A percentile compares a stretch with the other conserved stretches of the same genome.
Evolutionary conservation across 495 filamentous ascomycete genomes (phyloP).

Genomic region (Xylaria scruposa): DNA sequence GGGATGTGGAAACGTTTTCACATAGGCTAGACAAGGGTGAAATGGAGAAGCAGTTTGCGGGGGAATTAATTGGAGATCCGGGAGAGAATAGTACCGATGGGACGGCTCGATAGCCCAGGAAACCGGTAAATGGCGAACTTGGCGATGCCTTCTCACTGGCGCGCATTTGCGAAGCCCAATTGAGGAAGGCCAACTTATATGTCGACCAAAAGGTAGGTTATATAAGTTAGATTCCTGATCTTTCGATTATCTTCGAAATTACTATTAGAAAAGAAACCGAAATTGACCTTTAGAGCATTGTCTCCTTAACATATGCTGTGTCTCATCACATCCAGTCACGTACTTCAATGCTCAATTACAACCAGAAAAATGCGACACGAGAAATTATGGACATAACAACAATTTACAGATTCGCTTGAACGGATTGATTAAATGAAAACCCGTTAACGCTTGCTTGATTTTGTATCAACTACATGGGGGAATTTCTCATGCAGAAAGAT

Average conservation of each 20-base stretch:
- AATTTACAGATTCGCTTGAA: too few species aligned
- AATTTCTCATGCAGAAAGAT: background rate
- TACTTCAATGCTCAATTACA: background rate
- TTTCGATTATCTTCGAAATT: too few species aligned
- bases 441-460: background rate
- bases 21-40: constrained; percentile 9
- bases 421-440: background rate
- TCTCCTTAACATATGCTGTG: background rate
- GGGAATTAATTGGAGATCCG: constrained; percentile 31
- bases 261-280: background rate
- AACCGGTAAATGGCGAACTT: constrained; percentile 32
- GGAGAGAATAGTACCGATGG: constrained; percentile 38
- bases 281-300: background rate
- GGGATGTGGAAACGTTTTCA: background rate
- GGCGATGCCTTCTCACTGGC: constrained; percentile 39
- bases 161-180: constrained; percentile 16
- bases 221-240: background rate
- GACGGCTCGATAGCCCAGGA: constrained; percentile 8
- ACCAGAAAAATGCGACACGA: background rate
- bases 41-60: constrained; percentile 25
- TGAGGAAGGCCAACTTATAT: background rate
- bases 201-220: background rate
- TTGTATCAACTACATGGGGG: background rate
- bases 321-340: too few species aligned
- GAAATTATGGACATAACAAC: background rate